Conservation (phyloP, 2,329 filamentous ascomycete species). For the Lasiodiplodia citricola region DNA sequence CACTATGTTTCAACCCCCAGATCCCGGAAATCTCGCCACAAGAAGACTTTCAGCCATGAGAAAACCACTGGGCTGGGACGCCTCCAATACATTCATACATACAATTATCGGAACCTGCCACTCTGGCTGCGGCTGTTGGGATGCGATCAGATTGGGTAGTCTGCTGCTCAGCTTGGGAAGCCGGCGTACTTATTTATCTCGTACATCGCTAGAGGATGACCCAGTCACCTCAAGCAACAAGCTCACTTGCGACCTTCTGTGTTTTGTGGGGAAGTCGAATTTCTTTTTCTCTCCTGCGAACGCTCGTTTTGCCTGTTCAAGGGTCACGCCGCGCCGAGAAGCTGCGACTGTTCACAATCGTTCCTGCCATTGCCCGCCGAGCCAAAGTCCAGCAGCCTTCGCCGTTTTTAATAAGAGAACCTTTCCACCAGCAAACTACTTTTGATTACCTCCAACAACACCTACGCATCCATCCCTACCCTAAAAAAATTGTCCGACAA, state of each 20-base stretch:
- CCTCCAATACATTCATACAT: slow-evolving; percentile 10
- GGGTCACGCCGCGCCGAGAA: too few species aligned
- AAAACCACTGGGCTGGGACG: not conserved
- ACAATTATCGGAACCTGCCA: not conserved
- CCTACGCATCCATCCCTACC: not conserved
- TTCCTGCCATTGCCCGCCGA: not conserved
- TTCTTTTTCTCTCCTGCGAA: not conserved
- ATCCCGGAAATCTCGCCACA: not conserved
- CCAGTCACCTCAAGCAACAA: not conserved
- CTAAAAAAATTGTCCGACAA: not conserved
- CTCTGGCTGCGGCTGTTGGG: not conserved
- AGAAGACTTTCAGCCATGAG: not conserved
- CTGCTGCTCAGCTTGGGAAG: not conserved
- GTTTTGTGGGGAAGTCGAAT: not conserved
- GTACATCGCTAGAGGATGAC: not conserved
- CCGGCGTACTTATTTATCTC: not conserved
- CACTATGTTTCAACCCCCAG: slow-evolving; percentile 1
- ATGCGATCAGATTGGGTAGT: not conserved
- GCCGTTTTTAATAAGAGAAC: not conserved
- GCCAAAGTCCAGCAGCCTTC: not conserved
- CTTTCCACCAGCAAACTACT: not conserved
- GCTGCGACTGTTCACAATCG: slow-evolving; percentile 10
- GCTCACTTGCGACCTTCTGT: not conserved
- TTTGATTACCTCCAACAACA: not conserved
- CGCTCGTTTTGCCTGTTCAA: not conserved